Evolutionary conservation across 1,139 yeast genomes (phyloP), one percentile per base, ranked within the genome.

Genomic region (Yamadazyma triangularis): DNA sequence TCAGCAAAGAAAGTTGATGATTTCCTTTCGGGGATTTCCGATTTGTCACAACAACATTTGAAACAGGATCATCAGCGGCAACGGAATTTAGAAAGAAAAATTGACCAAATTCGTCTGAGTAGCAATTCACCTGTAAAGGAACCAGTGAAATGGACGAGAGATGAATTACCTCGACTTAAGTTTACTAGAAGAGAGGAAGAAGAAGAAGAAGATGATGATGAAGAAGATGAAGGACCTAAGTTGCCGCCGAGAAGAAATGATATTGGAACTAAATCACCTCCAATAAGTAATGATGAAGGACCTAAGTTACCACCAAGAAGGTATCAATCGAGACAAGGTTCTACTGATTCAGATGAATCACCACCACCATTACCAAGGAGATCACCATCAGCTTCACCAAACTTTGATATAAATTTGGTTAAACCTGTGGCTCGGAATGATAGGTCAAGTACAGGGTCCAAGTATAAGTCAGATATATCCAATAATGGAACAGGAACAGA

Each of bases 1-100:
- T 39, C 43, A 4, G 12, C 41, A 12, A 24, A 35, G 23, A 41
- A 37, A 25, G 46, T 41, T 8, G 39, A 41, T 26, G 45, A 42
- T 23, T 44, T 44, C 29, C 20, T 44, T 14, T 29, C 39, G 3
- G 40, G 36, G 30, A 25, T 41, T 12, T 43, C 47, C 2, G 30
- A 36, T 24, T 31, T 43, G 7, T 36, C 45, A 4, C 46, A 40
- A 16, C 44, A 44, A 10, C 31, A 39, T 12, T 19, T 43, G 7
- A 7, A 32, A 4, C 34, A 42, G 25, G 45, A 41, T 24, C 42
- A 41, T 6, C 31, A 31, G 24, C 29, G 42, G 1, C 35, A 36
- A 15, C 12, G 40, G 22, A 41, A 32, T 15, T 31, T 44, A 15
- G 38, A 41, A 13, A 22, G 37, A 16, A 33, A 30, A 13, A 28